Base-by-base conservation (phyloP, 371 early-diverging fungal genomes). In the Apophysomyces elegans region DNA sequence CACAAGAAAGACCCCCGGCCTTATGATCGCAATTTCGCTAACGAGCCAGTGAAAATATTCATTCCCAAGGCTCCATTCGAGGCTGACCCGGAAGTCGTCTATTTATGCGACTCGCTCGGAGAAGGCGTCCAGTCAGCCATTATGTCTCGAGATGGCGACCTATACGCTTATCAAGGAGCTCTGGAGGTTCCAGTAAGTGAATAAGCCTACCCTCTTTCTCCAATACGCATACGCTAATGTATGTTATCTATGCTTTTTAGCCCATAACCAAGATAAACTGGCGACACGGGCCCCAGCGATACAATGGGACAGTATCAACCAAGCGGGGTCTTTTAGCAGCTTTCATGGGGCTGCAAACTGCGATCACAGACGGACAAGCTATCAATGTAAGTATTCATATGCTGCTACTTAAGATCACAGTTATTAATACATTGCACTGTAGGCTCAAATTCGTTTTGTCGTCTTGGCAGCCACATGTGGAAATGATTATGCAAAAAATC, bases 401-500 rank as follows among this genome's bases (percentile, higher is more conserved):
- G 47, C 47, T 47, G 18, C 21, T n/a, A n/a, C 18, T 47, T 2
- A 18, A 47, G 18, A 47, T 21, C 21, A 18, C 16, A 7, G 1
- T 47, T 47, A 18, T 16, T 47, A 18, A 47, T n/a, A 47, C 0
- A 47, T 14, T 47, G 47, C 7, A 16, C 37, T 37, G 9, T 59
- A 64, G 65, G 38, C 37, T 37, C 57, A 64, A 37, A 32, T 44
- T 1, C 58, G 65, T 50, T 18, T 18, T 18, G 18, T 18, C 18
- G 58, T 44, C 18, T 37, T 64, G 38, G 65, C 59, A 58, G 44
- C 6, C 18, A 18, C 18, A 18, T 58, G 65, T 50, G 58, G 65
- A 16, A 64, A 64, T n/a, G 65, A 64, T 14, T 64, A 64, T 64
- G 65, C 65, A 6, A 18, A 41, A 35, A 64, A 63, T 37, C 11